phyloP scores from a whole-genome alignment of 805 yeast species.

The Hyphopichia homilentoma region DNA sequence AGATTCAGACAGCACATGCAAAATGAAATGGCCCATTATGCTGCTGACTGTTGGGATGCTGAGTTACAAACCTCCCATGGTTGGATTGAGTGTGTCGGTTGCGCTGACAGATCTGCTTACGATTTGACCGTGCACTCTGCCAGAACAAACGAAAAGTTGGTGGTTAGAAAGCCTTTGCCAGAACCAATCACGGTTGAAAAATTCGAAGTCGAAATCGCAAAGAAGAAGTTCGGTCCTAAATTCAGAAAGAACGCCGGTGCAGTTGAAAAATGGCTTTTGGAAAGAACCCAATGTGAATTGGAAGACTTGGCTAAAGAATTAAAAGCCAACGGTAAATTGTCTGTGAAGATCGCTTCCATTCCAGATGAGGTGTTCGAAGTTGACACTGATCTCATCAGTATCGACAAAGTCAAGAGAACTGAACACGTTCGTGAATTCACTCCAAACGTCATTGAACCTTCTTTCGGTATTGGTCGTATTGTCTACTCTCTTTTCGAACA shows the following conservation, averaged over 20 bases:
- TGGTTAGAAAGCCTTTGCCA: constrained; percentile 86
- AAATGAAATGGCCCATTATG: constrained; percentile 99
- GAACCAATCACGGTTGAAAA: constrained; percentile 80
- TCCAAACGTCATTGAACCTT: constrained; percentile 98
- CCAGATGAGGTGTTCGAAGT: constrained; percentile 59
- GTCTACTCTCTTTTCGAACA: constrained; percentile 92
- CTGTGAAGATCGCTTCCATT: constrained; percentile 63
- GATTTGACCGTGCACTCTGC: constrained; percentile 95
- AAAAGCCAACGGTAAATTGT: constrained; percentile 55
- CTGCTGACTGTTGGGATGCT: constrained; percentile 99
- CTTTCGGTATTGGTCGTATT: constrained; percentile 98
- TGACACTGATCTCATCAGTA: constrained; percentile 66
- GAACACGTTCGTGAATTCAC: constrained; percentile 93
- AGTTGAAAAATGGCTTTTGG: constrained; percentile 74
- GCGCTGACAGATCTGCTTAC: constrained; percentile 98
- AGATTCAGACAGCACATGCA: constrained; percentile 98
- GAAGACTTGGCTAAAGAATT: constrained; percentile 74
- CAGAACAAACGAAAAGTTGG: constrained; percentile 90
- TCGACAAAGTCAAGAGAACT: constrained; percentile 72
- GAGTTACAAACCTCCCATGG: constrained; percentile 95
- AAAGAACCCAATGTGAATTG: constrained; percentile 80
- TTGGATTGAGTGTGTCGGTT: constrained; percentile 99
- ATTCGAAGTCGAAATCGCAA: constrained; percentile 82
- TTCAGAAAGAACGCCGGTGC: constrained; percentile 96
- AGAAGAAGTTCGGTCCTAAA: constrained; percentile 96